Conservation (phyloP, 441 rosid species). For the Geranium incanum region DNA sequence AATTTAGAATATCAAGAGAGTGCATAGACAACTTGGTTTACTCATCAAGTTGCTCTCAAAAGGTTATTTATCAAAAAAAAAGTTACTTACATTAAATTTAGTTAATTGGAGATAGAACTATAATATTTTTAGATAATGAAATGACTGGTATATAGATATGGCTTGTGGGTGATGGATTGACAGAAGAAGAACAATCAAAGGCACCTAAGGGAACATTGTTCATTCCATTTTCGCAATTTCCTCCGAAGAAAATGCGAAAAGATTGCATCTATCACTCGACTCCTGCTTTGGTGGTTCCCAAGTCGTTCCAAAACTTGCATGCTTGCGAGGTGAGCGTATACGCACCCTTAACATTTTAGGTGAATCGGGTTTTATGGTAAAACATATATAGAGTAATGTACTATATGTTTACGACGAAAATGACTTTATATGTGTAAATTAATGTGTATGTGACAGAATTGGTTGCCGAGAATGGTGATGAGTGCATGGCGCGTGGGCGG, state of each 20-base stretch:
- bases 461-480: too few species aligned
- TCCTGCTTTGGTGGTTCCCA: constrained; percentile 53
- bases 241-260: constrained; percentile 37
- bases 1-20: constrained; percentile 18
- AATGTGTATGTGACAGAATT: too few species aligned
- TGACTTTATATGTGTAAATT: too few species aligned
- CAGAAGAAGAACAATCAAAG: constrained; percentile 39
- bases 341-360: too few species aligned
- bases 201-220: constrained; percentile 59
- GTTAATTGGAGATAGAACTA: too few species aligned
- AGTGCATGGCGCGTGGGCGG: too few species aligned
- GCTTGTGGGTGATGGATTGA: constrained; percentile 52
- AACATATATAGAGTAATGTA: too few species aligned
- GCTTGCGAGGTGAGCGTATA: constrained; percentile 49
- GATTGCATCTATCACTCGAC: constrained; percentile 50
- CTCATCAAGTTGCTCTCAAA: constrained; percentile 21
- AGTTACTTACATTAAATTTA: too few species aligned
- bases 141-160: constrained; percentile 23
- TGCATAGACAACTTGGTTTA: constrained; percentile 23
- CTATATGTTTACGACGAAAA: too few species aligned
- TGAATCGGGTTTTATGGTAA: too few species aligned
- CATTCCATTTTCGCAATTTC: constrained; percentile 52
- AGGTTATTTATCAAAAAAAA: too few species aligned
- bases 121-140: too few species aligned
- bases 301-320: constrained; percentile 44